Evolutionary conservation across 805 yeast species (phyloP), one percentile per base, ranked within the genome.

Genomic region (Helenozyma baotianmanensis): DNA sequence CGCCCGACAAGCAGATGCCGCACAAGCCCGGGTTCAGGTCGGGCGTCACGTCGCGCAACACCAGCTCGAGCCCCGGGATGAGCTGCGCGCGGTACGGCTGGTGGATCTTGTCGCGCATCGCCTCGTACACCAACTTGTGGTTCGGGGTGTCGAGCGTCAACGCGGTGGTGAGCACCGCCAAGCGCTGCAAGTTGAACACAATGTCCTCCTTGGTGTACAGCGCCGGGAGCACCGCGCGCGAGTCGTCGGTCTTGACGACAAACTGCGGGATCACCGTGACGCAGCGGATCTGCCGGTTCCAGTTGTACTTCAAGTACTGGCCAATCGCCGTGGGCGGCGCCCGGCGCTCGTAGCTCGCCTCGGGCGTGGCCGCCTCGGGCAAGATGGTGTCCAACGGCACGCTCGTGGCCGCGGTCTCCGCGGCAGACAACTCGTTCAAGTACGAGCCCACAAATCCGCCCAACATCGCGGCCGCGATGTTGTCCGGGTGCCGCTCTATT

Each of bases 401-500:
- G 55, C 82, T 88, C 43, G 84, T 82, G 33, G 84, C 74, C 38
- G 71, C 79, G 44, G 73, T 70, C 45, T 89, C 97, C 25, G 76
- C 72, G 3, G 80, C 78, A 21, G 78, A 68, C 38, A 92, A 64
- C 42, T 85, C 94, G 50, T 95, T 76, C 53, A 92, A 72, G 60
- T 83, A 92, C 4, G 96, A 87, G 27, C 98, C 98, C 25, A 89
- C 96, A 58, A 92, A 92, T 1, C 98, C 97, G 39, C 98, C 98
- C 80, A 89, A 82, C 96, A 92, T 87, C 23, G 98, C 96, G 21
- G 98, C 98, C 9, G 96, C 87, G 52, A 92, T 89, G 60, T 92
- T 92, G 62, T 92, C 98, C 22, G 98, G 98, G 53, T 92, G 98
- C 57, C 97, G 80, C 67, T 92, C 98, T 47, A 92, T 89, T 92